These are phyloP conservation scores for Casuarina cunninghamiana DNA, from an alignment of 306 rosid genomes.

Conservation along the genomic window DNA sequence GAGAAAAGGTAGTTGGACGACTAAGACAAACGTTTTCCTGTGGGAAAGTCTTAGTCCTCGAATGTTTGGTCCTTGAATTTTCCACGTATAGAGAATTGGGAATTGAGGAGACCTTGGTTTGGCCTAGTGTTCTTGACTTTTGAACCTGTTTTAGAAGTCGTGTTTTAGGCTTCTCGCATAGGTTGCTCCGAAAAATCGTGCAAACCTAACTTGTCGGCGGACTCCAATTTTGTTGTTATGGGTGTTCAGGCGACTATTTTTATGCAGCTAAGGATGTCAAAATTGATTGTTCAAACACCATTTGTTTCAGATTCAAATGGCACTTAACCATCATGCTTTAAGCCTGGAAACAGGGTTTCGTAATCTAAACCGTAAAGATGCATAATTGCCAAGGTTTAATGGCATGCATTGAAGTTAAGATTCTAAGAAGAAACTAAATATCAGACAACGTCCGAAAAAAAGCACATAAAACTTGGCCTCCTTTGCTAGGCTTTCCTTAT, in stretches of 20 bases:
- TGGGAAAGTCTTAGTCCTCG: background rate
- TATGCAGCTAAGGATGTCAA: background rate
- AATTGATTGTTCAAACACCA: too few species aligned
- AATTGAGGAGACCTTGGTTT: background rate
- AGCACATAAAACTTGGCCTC: too few species aligned
- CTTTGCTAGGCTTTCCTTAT: too few species aligned
- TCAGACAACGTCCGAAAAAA: too few species aligned
- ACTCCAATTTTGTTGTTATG: background rate
- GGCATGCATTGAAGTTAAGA: too few species aligned
- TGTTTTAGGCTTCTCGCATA: conserved; percentile 1
- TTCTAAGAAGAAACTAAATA: background rate
- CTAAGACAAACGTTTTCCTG: conserved; percentile 6
- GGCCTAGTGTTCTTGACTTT: background rate
- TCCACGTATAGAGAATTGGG: background rate
- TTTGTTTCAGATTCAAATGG: too few species aligned
- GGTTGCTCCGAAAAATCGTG: background rate
- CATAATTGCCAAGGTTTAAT: background rate
- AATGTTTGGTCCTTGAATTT: background rate
- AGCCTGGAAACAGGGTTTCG: too few species aligned
- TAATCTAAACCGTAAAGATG: conserved; percentile 3
- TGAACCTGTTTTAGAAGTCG: background rate
- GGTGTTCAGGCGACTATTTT: background rate
- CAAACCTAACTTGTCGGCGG: background rate
- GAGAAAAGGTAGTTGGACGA: conserved; percentile 1
- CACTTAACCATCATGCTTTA: too few species aligned